Evolutionary conservation across 2,329 filamentous ascomycete species (phyloP).

Genomic region (Ophiostoma fasciatum): DNA sequence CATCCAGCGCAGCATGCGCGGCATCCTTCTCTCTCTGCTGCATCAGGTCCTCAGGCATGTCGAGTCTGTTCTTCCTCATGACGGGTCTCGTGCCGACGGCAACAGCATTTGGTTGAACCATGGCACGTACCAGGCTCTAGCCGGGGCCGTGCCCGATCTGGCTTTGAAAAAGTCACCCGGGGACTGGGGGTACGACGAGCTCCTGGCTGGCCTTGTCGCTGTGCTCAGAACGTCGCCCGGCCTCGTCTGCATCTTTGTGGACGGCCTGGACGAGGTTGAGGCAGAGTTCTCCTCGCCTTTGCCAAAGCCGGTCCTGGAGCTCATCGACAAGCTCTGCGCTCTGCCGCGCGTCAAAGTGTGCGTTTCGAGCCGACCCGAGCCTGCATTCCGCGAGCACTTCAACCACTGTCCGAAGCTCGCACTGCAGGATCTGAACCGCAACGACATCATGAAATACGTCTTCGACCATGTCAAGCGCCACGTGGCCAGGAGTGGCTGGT

Average conservation of each 20-base stretch:
- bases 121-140: too few species aligned
- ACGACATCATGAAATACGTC: not conserved
- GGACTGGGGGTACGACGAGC: conserved; percentile 1
- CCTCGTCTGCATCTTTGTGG: not conserved
- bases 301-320: not conserved
- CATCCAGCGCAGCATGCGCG: not conserved
- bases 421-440: not conserved
- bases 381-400: not conserved
- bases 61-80: not conserved
- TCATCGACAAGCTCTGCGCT: not conserved
- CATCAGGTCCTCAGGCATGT: not conserved
- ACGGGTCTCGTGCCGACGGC: too few species aligned
- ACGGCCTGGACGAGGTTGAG: not conserved
- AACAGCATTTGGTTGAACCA: too few species aligned
- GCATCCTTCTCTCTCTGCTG: not conserved
- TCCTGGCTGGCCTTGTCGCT: not conserved
- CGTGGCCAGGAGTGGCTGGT: not conserved
- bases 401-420: not conserved
- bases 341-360: not conserved
- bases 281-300: not conserved
- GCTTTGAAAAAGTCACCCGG: not conserved
- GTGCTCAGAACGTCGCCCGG: not conserved
- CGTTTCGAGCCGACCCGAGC: not conserved
- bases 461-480: not conserved
- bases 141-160: not conserved